Conservation (phyloP, 140 eudicot species). For the Oenanthe javanica region DNA sequence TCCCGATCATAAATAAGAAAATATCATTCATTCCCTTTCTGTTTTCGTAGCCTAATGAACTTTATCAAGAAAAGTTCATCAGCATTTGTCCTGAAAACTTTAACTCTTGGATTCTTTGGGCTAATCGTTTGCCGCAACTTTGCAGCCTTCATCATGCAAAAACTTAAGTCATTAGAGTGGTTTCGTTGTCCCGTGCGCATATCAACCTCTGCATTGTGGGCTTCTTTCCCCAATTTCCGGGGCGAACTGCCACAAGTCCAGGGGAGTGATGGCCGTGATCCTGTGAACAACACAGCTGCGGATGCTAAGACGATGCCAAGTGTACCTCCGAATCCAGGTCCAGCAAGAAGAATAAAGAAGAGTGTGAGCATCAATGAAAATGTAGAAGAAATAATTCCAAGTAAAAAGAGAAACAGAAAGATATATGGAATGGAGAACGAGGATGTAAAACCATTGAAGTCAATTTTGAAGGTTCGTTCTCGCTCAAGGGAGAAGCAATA, state of each 20-base stretch:
- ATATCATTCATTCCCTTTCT: background rate
- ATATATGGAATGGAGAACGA: conserved; percentile 10
- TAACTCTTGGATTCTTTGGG: conserved; percentile 20
- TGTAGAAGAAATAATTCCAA: conserved; percentile 32
- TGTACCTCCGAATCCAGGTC: background rate
- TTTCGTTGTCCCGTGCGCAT: too few relatives aligned
- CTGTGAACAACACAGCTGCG: background rate
- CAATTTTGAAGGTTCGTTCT: conserved; percentile 13
- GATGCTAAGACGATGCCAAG: background rate
- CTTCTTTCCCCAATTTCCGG: background rate
- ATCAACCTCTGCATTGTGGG: background rate
- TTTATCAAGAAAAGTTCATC: conserved; percentile 1
- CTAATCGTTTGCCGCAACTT: conserved; percentile 16
- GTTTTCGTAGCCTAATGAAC: background rate
- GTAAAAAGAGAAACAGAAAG: conserved; percentile 23
- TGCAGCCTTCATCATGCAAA: conserved; percentile 20
- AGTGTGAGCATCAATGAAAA: conserved; percentile 47
- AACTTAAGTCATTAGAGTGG: conserved; percentile 6
- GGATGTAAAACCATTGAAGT: conserved; percentile 7
- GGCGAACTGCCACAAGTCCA: background rate
- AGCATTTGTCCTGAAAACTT: background rate
- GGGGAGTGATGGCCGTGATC: background rate
- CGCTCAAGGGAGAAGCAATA: background rate
- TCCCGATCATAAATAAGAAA: conserved; percentile 14
- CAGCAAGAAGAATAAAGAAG: conserved; percentile 28